Evolutionary conservation across 2,329 filamentous ascomycete species (phyloP), one percentile per base, ranked within the genome.

Genomic region (Sporothrix euskadiensis): DNA sequence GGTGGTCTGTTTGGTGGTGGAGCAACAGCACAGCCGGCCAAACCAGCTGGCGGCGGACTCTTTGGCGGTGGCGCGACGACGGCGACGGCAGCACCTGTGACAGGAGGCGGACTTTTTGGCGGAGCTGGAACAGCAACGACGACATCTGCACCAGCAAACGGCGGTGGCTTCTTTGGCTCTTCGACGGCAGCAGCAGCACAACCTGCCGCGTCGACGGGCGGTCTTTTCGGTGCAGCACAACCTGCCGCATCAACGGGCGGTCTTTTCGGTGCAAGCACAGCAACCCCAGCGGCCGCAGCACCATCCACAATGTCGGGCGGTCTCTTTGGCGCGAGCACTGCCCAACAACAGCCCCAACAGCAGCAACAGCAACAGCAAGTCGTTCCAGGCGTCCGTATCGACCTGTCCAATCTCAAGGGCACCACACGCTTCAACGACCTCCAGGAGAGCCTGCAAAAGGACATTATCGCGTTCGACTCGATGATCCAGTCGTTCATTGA

Each of bases 361-460:
- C 71, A 83, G 83, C 70, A 59, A 26, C 82, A 84, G 74, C 86
- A 85, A 69, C 86, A 88, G 76, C 86, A 88, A 77, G 85, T 84
- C 16, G 86, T 90, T 19, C 90, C 91, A 0, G 93, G 92, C 22
- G 91, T 94, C 22, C 91, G 92, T 78, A 92, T 97, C 78, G 92
- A 96, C 81, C 83, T 92, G 71, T 88, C 88, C 77, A 93, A 92
- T 79, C 85, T 98, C 74, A 90, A 94, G 71, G 91, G 92, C 19
- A 97, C 94, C 0, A 97, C 94, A 3, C 93, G 96, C 75, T 98
- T 96, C 84, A 93, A 94, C 80, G 95, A 97, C 81, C 90, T 97
- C 39, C 89, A 92, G 74, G 92, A 95, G 77, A 89, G 93, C 41
- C 85, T 97, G 19, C 94, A 97, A 79, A 88, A 90, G 75, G 84